Percentiles rank a stretch among this genome's conserved stretches.
Conservation (phyloP, 2,329 filamentous ascomycete species). For the Neofusicoccum ribis region DNA sequence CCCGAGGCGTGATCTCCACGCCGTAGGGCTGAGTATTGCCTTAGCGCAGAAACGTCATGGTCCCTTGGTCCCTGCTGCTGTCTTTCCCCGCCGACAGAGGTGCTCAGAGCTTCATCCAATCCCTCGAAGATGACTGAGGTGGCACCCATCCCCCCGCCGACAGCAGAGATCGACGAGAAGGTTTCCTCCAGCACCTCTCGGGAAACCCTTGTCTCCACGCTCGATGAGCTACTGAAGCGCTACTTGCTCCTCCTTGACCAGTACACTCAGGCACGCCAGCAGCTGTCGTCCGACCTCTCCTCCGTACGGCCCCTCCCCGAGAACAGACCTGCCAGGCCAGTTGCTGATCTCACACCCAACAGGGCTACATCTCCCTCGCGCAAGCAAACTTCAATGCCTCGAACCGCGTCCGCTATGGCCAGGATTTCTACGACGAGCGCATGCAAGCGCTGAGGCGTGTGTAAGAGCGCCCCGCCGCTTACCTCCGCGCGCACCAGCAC, state of each 20-base stretch:
- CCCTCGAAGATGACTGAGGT: background rate
- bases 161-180: background rate
- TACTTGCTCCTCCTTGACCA: conserved; percentile 68
- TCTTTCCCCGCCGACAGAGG: background rate
- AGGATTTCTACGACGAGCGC: conserved; percentile 70
- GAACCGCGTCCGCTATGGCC: conserved; percentile 64
- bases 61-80: background rate
- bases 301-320: conserved; percentile 42
- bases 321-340: background rate
- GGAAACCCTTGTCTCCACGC: conserved; percentile 39
- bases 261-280: conserved; percentile 61
- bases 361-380: conserved; percentile 59
- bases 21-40: conserved; percentile 12
- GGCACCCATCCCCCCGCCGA: background rate
- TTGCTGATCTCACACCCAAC: background rate
- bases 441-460: conserved; percentile 64
- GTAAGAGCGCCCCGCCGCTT: conserved; percentile 27
- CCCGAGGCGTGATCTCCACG: conserved; percentile 3
- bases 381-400: conserved; percentile 73
- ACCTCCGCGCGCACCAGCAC: no score
- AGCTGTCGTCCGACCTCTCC: conserved; percentile 57
- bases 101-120: background rate
- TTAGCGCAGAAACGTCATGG: conserved; percentile 6
- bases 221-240: conserved; percentile 64
- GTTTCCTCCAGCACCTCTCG: background rate